Conservation (phyloP, 2,329 filamentous ascomycete genomes). For the Fusarium denticulatum region DNA sequence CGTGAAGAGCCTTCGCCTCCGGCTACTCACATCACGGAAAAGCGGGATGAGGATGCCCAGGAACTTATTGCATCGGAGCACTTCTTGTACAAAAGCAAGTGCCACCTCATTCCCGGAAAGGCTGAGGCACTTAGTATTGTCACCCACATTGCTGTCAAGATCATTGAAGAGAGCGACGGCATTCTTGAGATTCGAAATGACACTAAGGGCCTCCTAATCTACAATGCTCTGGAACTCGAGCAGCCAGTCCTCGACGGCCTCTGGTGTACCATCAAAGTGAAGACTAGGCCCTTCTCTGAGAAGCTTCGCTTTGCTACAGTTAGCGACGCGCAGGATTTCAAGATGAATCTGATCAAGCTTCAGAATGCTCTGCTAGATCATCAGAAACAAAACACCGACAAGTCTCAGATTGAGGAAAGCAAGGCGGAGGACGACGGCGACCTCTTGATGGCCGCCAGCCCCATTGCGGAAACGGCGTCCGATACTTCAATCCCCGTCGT, state of each 20-base stretch:
- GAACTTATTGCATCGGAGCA: conserved; percentile 6
- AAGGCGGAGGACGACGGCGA: not conserved
- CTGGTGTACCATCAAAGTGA: conserved; percentile 34
- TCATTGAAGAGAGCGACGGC: conserved; percentile 6
- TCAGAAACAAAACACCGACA: not conserved
- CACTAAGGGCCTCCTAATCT: conserved; percentile 12
- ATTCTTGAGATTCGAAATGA: conserved; percentile 18
- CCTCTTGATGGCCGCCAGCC: not conserved
- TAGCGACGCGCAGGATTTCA: conserved; percentile 30
- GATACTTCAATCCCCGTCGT: not conserved
- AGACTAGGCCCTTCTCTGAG: not conserved
- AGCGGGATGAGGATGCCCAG: not conserved
- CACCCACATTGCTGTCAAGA: conserved; percentile 29
- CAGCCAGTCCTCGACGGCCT: conserved; percentile 25
- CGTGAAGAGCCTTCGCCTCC: no score
- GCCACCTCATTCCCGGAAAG: conserved; percentile 24
- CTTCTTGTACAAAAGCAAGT: conserved; percentile 28
- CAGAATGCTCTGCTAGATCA: conserved; percentile 8
- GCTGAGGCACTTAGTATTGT: conserved; percentile 6
- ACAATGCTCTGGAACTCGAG: conserved; percentile 38
- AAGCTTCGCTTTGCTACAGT: conserved; percentile 31
- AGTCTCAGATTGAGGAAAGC: not conserved
- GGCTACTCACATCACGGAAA: not conserved
- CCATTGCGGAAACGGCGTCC: not conserved
- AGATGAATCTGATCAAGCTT: conserved; percentile 1